Base-by-base conservation (phyloP, 345 rosid species). In the Bretschneidera sinensis region DNA sequence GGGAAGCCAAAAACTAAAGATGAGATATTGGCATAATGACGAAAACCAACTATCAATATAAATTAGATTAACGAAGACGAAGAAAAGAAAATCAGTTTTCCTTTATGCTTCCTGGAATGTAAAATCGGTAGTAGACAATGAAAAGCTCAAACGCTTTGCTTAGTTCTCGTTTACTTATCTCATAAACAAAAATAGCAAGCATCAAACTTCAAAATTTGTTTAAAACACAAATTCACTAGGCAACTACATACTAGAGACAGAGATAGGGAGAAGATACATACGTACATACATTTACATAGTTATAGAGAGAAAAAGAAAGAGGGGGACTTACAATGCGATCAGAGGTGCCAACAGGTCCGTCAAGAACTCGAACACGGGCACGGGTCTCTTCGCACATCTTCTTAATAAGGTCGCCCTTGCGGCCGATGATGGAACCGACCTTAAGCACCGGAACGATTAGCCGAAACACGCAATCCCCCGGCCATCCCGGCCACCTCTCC, bases 401-500 rank as follows among this genome's bases (percentile, higher is more conserved):
- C 69, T 81, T 92, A 17, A 92, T 80, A 28, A 89, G 76, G 61
- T 89, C 96, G 16, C 97, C 97, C 35, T 89, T 87, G 59, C 94
- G 85, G 21, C 96, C 97, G 49, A 85, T 89, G 5, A 92, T 89
- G 79, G 89, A 78, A 21, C 97, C 98, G 14, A 92, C 95, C 60
- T 83, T 87, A 20, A 33, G 31, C 9, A 84, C 88, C 47, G 94
- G 95, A 35, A 92, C 91, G 55, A 92, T 79, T 39, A 89, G 58
- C 67, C 97, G 81, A 68, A 82, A 92, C 19, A 89, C 89, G 77
- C 87, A 83, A 72, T 83, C 71, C 0, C 98, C 97, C 0, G 97
- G 97, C 97, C 97, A 92, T 21, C 97, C 91, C 16, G 89, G 94
- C 98, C 97, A 89, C 69, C 79, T 86, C 60, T 78, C 83, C 6